phyloP scores from a whole-genome alignment of 768 basidiomycete genomes.

The Naganishia friedmannii region DNA sequence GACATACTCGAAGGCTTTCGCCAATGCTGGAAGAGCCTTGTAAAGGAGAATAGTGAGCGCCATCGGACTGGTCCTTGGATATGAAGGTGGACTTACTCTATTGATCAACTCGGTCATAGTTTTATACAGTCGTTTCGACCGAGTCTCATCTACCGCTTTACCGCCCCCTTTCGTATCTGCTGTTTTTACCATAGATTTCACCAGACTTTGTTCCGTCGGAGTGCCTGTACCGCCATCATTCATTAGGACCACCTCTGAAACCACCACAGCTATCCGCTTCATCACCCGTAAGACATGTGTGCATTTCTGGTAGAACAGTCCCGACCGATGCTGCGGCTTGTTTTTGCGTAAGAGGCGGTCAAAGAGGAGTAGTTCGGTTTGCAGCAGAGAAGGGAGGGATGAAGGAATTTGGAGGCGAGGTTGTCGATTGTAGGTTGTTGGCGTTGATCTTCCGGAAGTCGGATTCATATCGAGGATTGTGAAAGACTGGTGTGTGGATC shows the following conservation, averaged over 20 bases:
- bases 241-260: neutral
- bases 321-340: constrained; percentile 22
- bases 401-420: constrained; percentile 23
- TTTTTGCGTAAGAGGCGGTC: constrained; percentile 18
- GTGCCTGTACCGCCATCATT: constrained; percentile 2
- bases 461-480: neutral
- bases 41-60: neutral
- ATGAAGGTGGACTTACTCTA: neutral
- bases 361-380: constrained; percentile 21
- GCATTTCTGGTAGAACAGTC: constrained; percentile 23
- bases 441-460: neutral
- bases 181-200: neutral
- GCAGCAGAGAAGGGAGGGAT: constrained; percentile 7
- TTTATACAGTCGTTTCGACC: neutral
- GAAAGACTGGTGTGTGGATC: neutral
- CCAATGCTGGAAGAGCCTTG: constrained; percentile 1
- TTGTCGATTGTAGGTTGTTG: neutral
- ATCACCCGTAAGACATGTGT: constrained; percentile 15
- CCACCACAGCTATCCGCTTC: constrained; percentile 18
- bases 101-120: neutral
- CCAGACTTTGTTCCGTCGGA: neutral
- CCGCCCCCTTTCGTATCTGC: neutral
- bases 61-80: neutral
- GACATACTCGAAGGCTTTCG: constrained; percentile 5
- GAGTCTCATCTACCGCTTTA: neutral